Base-by-base conservation (phyloP, 208 protist species). In the Sergeia podlipaevii region DNA sequence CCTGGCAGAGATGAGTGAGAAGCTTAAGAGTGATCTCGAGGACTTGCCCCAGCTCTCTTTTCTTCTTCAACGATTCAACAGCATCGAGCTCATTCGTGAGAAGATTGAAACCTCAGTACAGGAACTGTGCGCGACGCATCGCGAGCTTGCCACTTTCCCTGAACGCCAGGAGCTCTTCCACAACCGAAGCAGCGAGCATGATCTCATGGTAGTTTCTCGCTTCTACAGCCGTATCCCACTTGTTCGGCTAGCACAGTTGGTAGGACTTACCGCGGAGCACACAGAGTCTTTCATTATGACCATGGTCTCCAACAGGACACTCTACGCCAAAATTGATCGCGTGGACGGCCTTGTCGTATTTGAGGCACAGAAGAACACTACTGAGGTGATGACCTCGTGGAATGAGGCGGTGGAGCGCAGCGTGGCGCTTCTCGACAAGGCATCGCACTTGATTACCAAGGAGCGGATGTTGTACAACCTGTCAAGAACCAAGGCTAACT, bases 141-240 rank as follows among this genome's bases (percentile, higher is more conserved):
- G 73, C 6, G 57, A 87, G 30, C 88, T 98, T 41, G 68, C 51
- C 7, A 26, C 45, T 15, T 85, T 77, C 27, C 63, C 76, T 2
- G 77, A 67, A 33, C 78, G 70, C 37, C 74, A 80, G 49, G 65
- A 70, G 50, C 66, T 97, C 51, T 70, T 99, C 1, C 67, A 73
- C 29, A 93, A 84, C 49, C 90, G 96, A 57, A 94, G 97, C 65
- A 95, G 93, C 37, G 97, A 98, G 66, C 94, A 98, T 65, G 97
- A 99, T 64, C 76, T 99, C 26, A 70, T 97, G 32, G 92, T 98
- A 2, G 84, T 98, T 39, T 68, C 93, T 17, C 80, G 85, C 41
- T 98, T 97, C 70, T 99, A 99, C 82, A 77, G 73, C 6, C 93
- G 95, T 21, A 95, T 98, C 43, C 74, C 74, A n/a, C 76, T 96